These are phyloP conservation scores for Ganoderma sp. DNA, from an alignment of 1,284 basidiomycete species.

Conservation along the genomic window DNA sequence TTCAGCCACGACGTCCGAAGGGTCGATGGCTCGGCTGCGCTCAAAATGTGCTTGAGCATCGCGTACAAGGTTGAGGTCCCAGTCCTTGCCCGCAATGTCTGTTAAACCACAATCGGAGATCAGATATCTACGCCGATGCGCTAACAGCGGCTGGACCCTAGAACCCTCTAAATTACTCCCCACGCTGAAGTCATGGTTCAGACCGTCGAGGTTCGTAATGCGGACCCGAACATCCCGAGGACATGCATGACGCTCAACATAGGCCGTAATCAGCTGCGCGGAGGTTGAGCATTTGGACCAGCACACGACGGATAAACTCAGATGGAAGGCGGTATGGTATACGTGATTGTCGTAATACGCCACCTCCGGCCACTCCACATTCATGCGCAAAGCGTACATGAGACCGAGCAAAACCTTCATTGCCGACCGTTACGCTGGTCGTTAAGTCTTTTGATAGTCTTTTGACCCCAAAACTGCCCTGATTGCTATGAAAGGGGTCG, in stretches of 20 bases:
- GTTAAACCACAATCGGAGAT: conserved; percentile 2
- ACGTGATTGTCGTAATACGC: conserved; percentile 1
- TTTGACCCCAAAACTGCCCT: neutral
- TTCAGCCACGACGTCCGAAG: conserved; percentile 58
- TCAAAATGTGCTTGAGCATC: conserved; percentile 70
- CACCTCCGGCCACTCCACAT: neutral
- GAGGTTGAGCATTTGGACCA: neutral
- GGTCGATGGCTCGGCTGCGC: conserved; percentile 63
- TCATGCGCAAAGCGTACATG: neutral
- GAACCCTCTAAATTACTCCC: neutral
- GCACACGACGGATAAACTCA: neutral
- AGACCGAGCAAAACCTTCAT: neutral
- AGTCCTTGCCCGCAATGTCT: conserved; percentile 22
- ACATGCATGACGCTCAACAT: neutral
- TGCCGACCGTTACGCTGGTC: neutral
- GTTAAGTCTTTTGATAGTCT: neutral
- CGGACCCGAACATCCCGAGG: neutral
- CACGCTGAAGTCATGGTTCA: neutral
- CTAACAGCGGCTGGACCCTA: neutral
- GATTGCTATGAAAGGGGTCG: neutral
- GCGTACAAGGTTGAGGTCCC: conserved; percentile 50
- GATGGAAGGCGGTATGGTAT: neutral
- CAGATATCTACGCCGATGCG: conserved; percentile 30
- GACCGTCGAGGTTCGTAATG: neutral
- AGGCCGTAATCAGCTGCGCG: neutral